Conservation (phyloP, 2,329 filamentous ascomycete genomes). For the Aureobasidium lini region DNA sequence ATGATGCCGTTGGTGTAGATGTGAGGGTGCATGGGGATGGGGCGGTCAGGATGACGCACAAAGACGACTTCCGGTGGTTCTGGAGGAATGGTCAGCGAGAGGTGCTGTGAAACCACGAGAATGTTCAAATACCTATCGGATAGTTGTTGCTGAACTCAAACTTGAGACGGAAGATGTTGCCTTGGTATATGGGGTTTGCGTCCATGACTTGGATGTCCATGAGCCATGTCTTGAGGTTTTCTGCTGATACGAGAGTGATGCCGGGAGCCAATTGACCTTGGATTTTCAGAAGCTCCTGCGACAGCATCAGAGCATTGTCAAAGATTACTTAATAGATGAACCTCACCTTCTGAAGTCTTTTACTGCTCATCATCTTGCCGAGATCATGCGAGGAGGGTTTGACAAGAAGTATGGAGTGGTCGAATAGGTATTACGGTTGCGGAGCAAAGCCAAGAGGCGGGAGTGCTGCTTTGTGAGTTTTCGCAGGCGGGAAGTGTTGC, state of each 20-base stretch:
- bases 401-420: background rate
- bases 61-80: slow-evolving; percentile 96
- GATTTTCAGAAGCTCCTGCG: slow-evolving; percentile 34
- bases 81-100: slow-evolving; percentile 30
- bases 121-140: slow-evolving; percentile 66
- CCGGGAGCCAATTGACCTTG: slow-evolving; percentile 53
- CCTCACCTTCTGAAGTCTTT: slow-evolving; percentile 40
- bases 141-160: slow-evolving; percentile 80
- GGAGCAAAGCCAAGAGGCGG: background rate
- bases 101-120: background rate
- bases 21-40: slow-evolving; percentile 90
- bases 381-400: background rate
- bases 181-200: slow-evolving; percentile 76
- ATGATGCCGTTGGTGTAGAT: slow-evolving; percentile 99
- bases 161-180: slow-evolving; percentile 74
- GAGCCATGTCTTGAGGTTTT: slow-evolving; percentile 81
- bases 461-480: background rate
- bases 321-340: background rate
- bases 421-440: background rate
- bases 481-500: background rate
- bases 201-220: slow-evolving; percentile 91
- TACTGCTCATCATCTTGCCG: slow-evolving; percentile 25
- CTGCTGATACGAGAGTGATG: slow-evolving; percentile 72
- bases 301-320: background rate
- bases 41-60: slow-evolving; percentile 45